These are phyloP conservation scores for Coniochaeta prunicola DNA, from an alignment of 2,329 filamentous ascomycete species.

Conservation along the genomic window DNA sequence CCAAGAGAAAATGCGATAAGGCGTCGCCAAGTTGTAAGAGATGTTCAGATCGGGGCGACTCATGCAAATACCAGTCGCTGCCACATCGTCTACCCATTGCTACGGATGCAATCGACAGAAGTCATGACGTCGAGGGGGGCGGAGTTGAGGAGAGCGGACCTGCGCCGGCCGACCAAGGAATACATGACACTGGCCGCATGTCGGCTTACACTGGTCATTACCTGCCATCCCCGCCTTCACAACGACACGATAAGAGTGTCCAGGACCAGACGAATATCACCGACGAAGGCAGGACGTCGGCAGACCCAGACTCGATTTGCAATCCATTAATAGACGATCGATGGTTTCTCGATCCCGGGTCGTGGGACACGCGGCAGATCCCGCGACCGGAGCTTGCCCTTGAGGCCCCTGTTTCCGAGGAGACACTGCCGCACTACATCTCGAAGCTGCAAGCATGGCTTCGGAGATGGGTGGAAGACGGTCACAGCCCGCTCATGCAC, in stretches of 20 bases:
- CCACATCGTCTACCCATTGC: background rate
- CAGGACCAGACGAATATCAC: background rate
- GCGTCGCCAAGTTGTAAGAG: constrained; percentile 22
- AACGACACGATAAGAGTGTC: background rate
- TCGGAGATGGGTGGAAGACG: constrained; percentile 17
- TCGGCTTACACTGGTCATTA: background rate
- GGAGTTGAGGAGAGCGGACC: background rate
- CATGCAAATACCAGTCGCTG: background rate
- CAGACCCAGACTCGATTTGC: background rate
- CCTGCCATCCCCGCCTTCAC: background rate
- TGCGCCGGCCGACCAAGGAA: background rate
- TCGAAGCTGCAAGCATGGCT: constrained; percentile 16
- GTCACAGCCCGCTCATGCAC: constrained; percentile 24
- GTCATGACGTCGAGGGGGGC: background rate
- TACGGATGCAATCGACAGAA: background rate
- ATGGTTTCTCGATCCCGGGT: background rate
- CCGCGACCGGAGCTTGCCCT: constrained; percentile 8
- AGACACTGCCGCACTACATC: constrained; percentile 3
- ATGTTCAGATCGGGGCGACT: constrained; percentile 11
- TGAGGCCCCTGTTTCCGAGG: constrained; percentile 13
- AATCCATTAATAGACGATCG: background rate
- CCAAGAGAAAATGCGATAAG: constrained; percentile 30
- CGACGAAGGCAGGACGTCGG: background rate
- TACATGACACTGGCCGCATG: background rate
- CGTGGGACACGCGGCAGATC: background rate